phyloP scores from a whole-genome alignment of 306 rosid species.

The Carpinus fangiana region DNA sequence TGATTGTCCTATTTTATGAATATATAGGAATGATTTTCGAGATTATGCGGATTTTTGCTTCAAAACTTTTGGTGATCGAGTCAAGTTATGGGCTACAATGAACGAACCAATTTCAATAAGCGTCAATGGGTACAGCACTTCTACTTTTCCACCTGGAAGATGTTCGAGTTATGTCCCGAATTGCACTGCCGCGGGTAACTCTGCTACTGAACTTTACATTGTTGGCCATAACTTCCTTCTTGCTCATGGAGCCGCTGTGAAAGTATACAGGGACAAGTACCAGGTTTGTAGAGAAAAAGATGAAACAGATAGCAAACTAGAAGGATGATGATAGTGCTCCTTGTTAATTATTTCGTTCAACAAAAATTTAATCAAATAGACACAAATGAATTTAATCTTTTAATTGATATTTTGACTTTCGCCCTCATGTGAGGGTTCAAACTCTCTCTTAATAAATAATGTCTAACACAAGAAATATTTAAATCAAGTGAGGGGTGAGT shows the following conservation, averaged over 20 bases:
- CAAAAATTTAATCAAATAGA: too few species aligned
- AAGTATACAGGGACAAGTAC: slow-evolving; percentile 31
- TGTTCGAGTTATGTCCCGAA: slow-evolving; percentile 42
- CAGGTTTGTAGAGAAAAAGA: slow-evolving; percentile 28
- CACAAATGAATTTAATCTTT: too few species aligned
- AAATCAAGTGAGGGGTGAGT: too few species aligned
- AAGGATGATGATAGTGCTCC: too few species aligned
- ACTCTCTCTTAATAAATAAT: too few species aligned
- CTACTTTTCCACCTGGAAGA: slow-evolving; percentile 42
- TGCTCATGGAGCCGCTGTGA: slow-evolving; percentile 40
- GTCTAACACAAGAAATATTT: too few species aligned
- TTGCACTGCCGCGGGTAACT: slow-evolving; percentile 38
- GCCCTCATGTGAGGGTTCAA: too few species aligned
- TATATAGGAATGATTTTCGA: slow-evolving; percentile 34
- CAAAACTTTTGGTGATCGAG: slow-evolving; percentile 45
- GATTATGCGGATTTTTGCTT: slow-evolving; percentile 38
- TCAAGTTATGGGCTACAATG: slow-evolving; percentile 42
- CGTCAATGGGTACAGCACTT: slow-evolving; percentile 24
- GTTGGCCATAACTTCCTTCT: slow-evolving; percentile 42
- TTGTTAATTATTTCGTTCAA: too few species aligned
- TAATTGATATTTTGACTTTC: too few species aligned
- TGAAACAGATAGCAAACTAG: too few species aligned
- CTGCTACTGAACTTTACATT: slow-evolving; percentile 44
- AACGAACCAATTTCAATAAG: slow-evolving; percentile 38
- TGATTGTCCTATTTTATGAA: too few species aligned